A percentile compares a stretch with the other conserved stretches of the same genome.
phyloP scores from a whole-genome alignment of 2,329 filamentous ascomycete genomes.

The Hymenoscyphus infarciens region DNA sequence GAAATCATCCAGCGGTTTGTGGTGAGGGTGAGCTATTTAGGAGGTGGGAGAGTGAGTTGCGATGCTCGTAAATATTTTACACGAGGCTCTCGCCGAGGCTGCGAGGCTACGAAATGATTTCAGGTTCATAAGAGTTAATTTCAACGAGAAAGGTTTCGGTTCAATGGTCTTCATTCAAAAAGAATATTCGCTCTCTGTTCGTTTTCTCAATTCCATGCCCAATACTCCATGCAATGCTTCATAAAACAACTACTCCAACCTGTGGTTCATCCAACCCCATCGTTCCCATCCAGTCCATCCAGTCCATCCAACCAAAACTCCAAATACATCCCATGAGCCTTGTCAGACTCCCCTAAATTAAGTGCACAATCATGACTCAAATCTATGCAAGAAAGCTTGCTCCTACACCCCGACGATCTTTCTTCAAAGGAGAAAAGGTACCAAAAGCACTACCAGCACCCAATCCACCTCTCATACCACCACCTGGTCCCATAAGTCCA shows the following conservation, averaged over 20 bases:
- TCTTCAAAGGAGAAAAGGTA: slow-evolving; percentile 70
- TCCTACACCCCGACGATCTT: slow-evolving; percentile 59
- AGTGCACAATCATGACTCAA: background rate
- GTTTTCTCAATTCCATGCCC: background rate
- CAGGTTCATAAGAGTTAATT: background rate
- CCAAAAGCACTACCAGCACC: slow-evolving; percentile 43
- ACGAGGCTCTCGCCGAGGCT: slow-evolving; percentile 1
- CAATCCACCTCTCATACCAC: slow-evolving; percentile 25
- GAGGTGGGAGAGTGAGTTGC: background rate
- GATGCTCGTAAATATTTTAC: background rate
- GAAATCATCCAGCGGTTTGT: slow-evolving; percentile 29
- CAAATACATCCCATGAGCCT: background rate
- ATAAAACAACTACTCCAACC: slow-evolving; percentile 2
- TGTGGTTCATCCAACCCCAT: background rate
- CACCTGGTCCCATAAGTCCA: slow-evolving; percentile 29
- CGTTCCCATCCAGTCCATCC: background rate
- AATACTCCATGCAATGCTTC: slow-evolving; percentile 1
- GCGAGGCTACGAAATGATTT: background rate
- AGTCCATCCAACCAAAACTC: background rate
- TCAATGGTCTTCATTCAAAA: background rate
- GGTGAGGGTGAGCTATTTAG: background rate
- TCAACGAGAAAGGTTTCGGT: background rate
- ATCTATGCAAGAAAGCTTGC: slow-evolving; percentile 50
- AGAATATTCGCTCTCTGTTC: background rate
- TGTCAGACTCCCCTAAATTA: background rate